phyloP scores from a whole-genome alignment of 2,329 filamentous ascomycete genomes.

The Monilinia vaccinii-corymbosi region DNA sequence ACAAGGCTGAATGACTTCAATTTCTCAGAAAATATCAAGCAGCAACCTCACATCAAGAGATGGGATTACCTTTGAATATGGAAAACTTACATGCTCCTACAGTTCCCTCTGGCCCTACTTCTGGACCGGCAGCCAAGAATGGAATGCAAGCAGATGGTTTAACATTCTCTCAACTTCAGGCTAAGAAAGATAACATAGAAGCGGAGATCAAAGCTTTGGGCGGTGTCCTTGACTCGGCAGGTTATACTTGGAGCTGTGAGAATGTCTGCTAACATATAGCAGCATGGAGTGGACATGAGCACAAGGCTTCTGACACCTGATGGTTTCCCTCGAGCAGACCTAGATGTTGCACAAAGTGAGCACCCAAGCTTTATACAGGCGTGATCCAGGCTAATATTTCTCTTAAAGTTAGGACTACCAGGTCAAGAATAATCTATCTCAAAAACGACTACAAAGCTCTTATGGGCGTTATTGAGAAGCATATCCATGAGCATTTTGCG shows the following conservation, averaged over 20 bases:
- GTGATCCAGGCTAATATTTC: neutral
- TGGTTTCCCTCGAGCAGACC: slow-evolving; percentile 85
- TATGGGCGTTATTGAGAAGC: slow-evolving; percentile 75
- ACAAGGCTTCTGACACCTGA: slow-evolving; percentile 80
- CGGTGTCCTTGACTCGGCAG: slow-evolving; percentile 78
- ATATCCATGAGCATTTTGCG: slow-evolving; percentile 88
- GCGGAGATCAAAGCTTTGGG: slow-evolving; percentile 78
- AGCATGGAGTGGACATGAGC: slow-evolving; percentile 93
- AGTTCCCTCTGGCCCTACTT: slow-evolving; percentile 69
- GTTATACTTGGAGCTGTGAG: slow-evolving; percentile 20
- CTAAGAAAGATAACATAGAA: slow-evolving; percentile 77
- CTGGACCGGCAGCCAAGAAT: slow-evolving; percentile 46
- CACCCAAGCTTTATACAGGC: neutral
- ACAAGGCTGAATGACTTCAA: slow-evolving; percentile 7
- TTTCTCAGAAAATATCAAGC: neutral
- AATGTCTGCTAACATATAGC: slow-evolving; percentile 13
- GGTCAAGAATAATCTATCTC: slow-evolving; percentile 78
- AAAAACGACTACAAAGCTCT: slow-evolving; percentile 90
- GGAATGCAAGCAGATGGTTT: slow-evolving; percentile 52
- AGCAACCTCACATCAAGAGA: slow-evolving; percentile 13
- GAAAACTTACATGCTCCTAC: slow-evolving; percentile 61
- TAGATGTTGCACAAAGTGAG: slow-evolving; percentile 90
- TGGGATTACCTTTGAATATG: slow-evolving; percentile 37
- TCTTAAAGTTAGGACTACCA: slow-evolving; percentile 73
- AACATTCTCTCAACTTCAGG: slow-evolving; percentile 70